These are phyloP conservation scores for Clarkia xantiana DNA, from an alignment of 345 rosid species.

Conservation along the genomic window DNA sequence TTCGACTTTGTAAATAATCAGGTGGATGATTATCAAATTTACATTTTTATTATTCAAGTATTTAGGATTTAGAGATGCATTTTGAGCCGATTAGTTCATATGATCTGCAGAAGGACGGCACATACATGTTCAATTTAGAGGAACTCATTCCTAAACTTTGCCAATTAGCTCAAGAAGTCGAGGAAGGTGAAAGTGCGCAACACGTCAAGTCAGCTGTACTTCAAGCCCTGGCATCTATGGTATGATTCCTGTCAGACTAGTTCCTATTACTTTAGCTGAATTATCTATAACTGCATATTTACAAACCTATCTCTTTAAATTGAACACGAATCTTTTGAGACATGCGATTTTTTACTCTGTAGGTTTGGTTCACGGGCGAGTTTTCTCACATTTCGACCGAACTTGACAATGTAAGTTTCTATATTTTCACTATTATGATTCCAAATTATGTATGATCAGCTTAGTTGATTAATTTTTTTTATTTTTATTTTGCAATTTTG, in stretches of 20 bases:
- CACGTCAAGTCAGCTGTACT: conserved; percentile 56
- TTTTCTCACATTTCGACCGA: conserved; percentile 59
- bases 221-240: conserved; percentile 91
- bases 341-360: conserved; percentile 16
- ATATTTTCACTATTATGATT: too few relatives aligned
- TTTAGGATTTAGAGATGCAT: conserved; percentile 1
- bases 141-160: conserved; percentile 80
- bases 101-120: conserved; percentile 67
- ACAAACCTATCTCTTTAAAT: background rate
- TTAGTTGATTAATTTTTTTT: too few relatives aligned
- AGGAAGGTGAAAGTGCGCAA: conserved; percentile 53
- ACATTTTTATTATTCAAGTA: conserved; percentile 3
- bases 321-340: background rate
- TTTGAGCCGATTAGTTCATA: conserved; percentile 12
- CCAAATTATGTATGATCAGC: background rate
- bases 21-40: conserved; percentile 28
- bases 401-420: conserved; percentile 49
- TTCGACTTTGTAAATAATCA: conserved; percentile 87
- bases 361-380: conserved; percentile 69
- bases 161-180: conserved; percentile 65
- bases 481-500: background rate
- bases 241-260: too few relatives aligned
- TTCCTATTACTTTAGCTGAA: too few relatives aligned
- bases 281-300: background rate
- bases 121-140: conserved; percentile 79